Evolutionary conservation across 805 yeast species (phyloP).

Genomic region (Myxozyma vanderwaltii): DNA sequence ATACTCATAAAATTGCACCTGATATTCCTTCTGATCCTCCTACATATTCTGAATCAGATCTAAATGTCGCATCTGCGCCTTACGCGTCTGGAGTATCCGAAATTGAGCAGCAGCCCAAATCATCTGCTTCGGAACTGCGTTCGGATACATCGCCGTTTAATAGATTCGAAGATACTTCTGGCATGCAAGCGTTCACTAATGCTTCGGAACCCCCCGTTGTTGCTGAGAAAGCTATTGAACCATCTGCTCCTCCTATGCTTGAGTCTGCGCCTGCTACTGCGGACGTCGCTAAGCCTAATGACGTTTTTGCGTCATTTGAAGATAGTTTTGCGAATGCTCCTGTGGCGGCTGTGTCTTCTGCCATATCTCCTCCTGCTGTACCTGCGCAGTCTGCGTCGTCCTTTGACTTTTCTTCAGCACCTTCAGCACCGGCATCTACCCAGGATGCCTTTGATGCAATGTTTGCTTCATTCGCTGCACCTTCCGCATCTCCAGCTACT

Average conservation of each 20-base stretch:
- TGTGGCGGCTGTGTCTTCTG: slow-evolving; percentile 14
- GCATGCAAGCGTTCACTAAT: slow-evolving; percentile 8
- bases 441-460: slow-evolving; percentile 44
- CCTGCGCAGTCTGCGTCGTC: slow-evolving; percentile 62
- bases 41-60: neutral
- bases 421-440: neutral
- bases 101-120: too few species aligned
- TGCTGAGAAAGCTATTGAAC: neutral
- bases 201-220: slow-evolving; percentile 13
- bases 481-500: slow-evolving; percentile 22
- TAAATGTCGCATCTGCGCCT: neutral
- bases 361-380: slow-evolving; percentile 7
- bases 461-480: slow-evolving; percentile 45
- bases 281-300: slow-evolving; percentile 36
- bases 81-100: neutral
- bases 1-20: neutral
- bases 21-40: slow-evolving; percentile 4
- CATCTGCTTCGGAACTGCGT: too few species aligned
- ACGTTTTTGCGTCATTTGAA: slow-evolving; percentile 14
- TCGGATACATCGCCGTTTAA: too few species aligned
- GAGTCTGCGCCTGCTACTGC: neutral
- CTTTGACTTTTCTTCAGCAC: slow-evolving; percentile 49
- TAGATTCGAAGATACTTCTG: neutral
- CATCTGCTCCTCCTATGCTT: slow-evolving; percentile 15
- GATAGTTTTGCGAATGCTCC: slow-evolving; percentile 25